Conservation (phyloP, 75 land plant species). For the Sequoia sempervirens region DNA sequence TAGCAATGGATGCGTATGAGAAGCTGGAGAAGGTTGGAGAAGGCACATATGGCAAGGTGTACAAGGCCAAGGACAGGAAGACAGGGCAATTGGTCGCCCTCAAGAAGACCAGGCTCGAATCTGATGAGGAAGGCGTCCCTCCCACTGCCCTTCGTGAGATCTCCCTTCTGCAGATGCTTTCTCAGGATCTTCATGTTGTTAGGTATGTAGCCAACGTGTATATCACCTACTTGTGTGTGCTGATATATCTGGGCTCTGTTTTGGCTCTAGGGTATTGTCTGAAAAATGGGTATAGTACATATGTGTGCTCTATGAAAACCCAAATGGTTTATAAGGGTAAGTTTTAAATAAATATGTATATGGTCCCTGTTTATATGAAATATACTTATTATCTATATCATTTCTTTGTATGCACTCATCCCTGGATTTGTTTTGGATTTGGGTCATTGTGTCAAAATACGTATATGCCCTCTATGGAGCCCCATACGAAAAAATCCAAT, state of each 20-base stretch:
- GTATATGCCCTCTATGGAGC: background rate
- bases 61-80: slow-evolving; percentile 80
- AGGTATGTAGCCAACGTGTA: slow-evolving; percentile 8
- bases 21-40: slow-evolving; percentile 85
- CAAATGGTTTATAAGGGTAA: background rate
- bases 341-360: background rate
- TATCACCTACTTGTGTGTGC: background rate
- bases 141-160: slow-evolving; percentile 93
- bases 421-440: background rate
- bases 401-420: background rate
- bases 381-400: background rate
- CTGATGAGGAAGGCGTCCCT: slow-evolving; percentile 89
- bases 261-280: background rate
- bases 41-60: slow-evolving; percentile 86
- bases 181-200: slow-evolving; percentile 69
- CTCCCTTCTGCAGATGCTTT: slow-evolving; percentile 87
- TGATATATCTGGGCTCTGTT: background rate
- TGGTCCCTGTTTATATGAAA: background rate
- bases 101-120: slow-evolving; percentile 81
- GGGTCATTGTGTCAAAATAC: background rate
- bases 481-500: too few species aligned
- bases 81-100: slow-evolving; percentile 74
- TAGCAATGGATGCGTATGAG: slow-evolving; percentile 70
- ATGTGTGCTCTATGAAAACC: background rate
- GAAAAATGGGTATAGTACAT: background rate